phyloP scores from a whole-genome alignment of 352 stramenopile genomes.

The Phytophthora cryptogea region DNA sequence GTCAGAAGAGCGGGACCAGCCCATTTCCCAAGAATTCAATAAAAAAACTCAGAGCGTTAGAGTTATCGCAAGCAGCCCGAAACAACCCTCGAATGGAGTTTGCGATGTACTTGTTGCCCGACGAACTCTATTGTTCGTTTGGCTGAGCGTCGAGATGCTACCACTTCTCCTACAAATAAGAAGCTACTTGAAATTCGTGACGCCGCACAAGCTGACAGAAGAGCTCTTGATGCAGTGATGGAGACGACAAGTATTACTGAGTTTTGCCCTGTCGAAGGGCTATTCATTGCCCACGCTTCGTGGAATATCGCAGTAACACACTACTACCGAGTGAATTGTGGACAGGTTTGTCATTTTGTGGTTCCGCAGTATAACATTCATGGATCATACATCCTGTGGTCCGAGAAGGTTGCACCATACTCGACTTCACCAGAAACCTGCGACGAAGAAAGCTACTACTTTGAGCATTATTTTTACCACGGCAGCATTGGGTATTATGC shows the following conservation, averaged over 20 bases:
- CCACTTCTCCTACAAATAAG: conserved; percentile 20
- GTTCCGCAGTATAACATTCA: conserved; percentile 34
- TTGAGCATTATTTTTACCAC: conserved; percentile 39
- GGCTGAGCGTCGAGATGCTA: conserved; percentile 16
- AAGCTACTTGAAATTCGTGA: conserved; percentile 26
- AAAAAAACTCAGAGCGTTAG: background rate
- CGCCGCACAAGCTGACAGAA: conserved; percentile 24
- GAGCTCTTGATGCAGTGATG: conserved; percentile 2
- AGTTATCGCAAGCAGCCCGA: background rate
- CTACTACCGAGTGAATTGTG: conserved; percentile 9
- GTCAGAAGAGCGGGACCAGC: background rate
- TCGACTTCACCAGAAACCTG: conserved; percentile 13
- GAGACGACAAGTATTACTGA: conserved; percentile 7
- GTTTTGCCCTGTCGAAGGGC: conserved; percentile 14
- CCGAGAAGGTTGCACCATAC: background rate
- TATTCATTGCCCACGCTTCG: conserved; percentile 15
- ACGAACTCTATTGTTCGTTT: conserved; percentile 16
- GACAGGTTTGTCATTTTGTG: conserved; percentile 29
- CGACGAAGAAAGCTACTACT: conserved; percentile 13
- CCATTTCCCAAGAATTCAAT: background rate
- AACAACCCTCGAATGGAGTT: background rate
- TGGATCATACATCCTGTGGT: conserved; percentile 17
- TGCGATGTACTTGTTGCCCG: conserved; percentile 5
- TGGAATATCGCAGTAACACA: conserved; percentile 28
- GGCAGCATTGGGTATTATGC: conserved; percentile 34